These are phyloP conservation scores for Syncephalastrum contaminatum DNA, from an alignment of 371 early-diverging fungal genomes.

Conservation along the genomic window DNA sequence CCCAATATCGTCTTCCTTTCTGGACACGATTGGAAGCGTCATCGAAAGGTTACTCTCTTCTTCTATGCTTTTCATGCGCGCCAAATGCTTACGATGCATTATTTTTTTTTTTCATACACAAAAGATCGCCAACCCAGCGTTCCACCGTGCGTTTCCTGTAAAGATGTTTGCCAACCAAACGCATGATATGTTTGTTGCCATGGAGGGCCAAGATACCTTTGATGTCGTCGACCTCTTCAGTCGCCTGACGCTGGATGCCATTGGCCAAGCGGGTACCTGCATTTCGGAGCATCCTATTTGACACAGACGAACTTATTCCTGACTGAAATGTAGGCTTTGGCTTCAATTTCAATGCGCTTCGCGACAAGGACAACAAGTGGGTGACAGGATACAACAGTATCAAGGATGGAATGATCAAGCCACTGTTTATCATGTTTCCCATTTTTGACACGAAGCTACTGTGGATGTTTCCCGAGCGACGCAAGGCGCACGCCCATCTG, in stretches of 20 bases:
- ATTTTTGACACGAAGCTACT: conserved; percentile 16
- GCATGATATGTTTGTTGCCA: conserved; percentile 15
- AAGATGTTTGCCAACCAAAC: conserved; percentile 26
- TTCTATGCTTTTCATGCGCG: too few relatives aligned
- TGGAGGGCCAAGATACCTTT: conserved; percentile 15
- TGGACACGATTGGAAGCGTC: conserved; percentile 25
- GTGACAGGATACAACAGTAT: conserved; percentile 5
- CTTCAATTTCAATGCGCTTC: conserved; percentile 30
- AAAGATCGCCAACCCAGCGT: conserved; percentile 39
- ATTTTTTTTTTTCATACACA: too few relatives aligned
- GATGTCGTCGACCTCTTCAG: conserved; percentile 19
- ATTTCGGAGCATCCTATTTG: too few relatives aligned
- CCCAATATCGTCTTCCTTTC: conserved; percentile 22
- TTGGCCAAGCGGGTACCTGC: conserved; percentile 24
- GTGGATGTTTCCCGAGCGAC: conserved; percentile 27
- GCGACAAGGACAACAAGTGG: conserved; percentile 11
- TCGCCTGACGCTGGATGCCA: conserved; percentile 36
- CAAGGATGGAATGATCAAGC: conserved; percentile 14
- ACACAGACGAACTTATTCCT: too few relatives aligned
- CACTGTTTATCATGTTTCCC: conserved; percentile 25
- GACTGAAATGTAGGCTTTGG: conserved; percentile 12
- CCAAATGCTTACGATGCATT: neutral
- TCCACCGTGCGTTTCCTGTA: conserved; percentile 37
- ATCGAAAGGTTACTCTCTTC: conserved; percentile 20
- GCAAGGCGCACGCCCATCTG: conserved; percentile 31